Percentiles rank a stretch among this genome's conserved stretches.
These are phyloP conservation scores for Vitis amurensis DNA, from an alignment of 164 flowering plant genomes.

Conservation along the genomic window DNA sequence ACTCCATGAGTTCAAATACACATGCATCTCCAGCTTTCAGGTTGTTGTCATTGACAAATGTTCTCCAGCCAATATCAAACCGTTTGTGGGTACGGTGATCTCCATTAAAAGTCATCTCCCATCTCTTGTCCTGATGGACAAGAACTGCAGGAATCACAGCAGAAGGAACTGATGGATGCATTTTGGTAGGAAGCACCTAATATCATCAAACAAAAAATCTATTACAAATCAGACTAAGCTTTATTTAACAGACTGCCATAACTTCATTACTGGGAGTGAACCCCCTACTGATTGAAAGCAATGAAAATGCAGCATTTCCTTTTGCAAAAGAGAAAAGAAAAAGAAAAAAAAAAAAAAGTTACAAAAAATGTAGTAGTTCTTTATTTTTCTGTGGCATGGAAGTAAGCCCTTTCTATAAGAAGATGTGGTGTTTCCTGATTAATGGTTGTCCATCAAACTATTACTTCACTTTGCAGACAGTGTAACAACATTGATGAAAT, in stretches of 20 bases:
- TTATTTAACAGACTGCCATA: no score
- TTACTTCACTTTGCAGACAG: no score
- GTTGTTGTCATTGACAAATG: conserved; percentile 35
- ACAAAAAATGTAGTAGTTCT: no score
- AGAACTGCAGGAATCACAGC: conserved; percentile 25
- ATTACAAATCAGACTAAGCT: no score
- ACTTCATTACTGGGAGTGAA: no score
- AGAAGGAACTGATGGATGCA: conserved; percentile 21
- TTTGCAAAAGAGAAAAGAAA: not conserved
- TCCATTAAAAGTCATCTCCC: conserved; percentile 33
- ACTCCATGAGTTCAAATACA: conserved; percentile 44
- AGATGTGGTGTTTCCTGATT: no score
- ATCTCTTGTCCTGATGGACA: conserved; percentile 22
- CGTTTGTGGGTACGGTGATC: not conserved
- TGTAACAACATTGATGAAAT: no score
- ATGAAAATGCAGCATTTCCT: no score
- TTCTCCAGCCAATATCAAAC: conserved; percentile 27
- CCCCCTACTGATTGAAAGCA: no score
- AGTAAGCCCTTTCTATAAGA: no score
- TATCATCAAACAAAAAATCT: not conserved
- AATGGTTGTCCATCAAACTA: no score
- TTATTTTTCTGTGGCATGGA: no score
- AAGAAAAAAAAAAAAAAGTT: not conserved
- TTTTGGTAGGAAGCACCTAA: conserved; percentile 22
- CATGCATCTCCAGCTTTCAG: conserved; percentile 46